Percentiles rank a stretch among this genome's conserved stretches.
Conservation (phyloP, 129 eudicot species). For the Flaveria linearis region DNA sequence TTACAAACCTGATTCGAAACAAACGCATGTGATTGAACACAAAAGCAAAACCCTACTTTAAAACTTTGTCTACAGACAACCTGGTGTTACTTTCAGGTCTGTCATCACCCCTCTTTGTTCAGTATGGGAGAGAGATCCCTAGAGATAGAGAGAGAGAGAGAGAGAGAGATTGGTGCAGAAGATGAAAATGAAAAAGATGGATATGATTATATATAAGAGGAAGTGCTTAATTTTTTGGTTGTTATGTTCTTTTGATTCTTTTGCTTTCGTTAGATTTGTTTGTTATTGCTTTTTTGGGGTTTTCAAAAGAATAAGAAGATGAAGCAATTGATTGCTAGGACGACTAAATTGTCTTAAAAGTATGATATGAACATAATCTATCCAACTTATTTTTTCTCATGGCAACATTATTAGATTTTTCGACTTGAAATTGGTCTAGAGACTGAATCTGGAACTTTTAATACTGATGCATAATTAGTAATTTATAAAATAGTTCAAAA, state of each 20-base stretch:
- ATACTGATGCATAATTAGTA: neutral
- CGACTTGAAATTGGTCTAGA: neutral
- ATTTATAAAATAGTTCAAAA: neutral
- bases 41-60: too few species aligned
- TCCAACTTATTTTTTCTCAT: neutral
- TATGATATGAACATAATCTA: neutral
- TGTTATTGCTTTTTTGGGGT: neutral
- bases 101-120: neutral
- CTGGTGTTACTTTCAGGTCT: slow-evolving; percentile 2
- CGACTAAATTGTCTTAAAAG: neutral
- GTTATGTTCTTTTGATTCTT: neutral
- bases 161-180: neutral
- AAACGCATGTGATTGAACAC: too few species aligned
- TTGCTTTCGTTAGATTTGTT: neutral
- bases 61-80: neutral
- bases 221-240: neutral
- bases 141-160: neutral
- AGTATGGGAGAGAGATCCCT: neutral
- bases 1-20: too few species aligned
- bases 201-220: neutral
- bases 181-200: neutral
- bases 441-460: slow-evolving; percentile 1
- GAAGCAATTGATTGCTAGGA: slow-evolving; percentile 3
- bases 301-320: neutral
- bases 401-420: neutral